phyloP scores from a whole-genome alignment of 2,329 filamentous ascomycete species.

The Fusarium nurragi region DNA sequence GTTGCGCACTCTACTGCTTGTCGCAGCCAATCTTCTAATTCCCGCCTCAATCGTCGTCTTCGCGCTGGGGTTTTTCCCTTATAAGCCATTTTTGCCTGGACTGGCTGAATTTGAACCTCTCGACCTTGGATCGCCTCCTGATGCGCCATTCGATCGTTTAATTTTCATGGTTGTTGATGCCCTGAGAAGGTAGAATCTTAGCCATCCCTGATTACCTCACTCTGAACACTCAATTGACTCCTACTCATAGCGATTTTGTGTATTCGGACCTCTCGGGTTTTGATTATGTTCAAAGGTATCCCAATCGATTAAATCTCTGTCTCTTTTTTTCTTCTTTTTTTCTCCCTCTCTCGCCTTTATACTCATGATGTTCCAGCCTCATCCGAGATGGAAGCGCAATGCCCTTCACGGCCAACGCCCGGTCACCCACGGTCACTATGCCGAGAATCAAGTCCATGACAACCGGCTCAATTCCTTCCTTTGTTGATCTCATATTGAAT shows the following conservation, averaged over 20 bases:
- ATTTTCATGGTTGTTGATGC: conserved; percentile 99
- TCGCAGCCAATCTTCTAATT: conserved; percentile 79
- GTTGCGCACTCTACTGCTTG: conserved; percentile 58
- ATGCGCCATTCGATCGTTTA: conserved; percentile 83
- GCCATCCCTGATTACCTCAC: neutral
- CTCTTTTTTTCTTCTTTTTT: too few relatives aligned
- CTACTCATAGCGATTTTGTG: conserved; percentile 81
- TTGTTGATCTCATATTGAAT: conserved; percentile 95
- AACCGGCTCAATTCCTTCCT: conserved; percentile 97
- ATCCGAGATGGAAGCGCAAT: conserved; percentile 85
- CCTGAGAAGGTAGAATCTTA: conserved; percentile 73
- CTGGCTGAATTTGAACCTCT: conserved; percentile 74
- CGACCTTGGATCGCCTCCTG: conserved; percentile 64
- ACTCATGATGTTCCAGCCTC: conserved; percentile 64
- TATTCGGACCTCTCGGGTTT: conserved; percentile 85
- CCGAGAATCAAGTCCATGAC: conserved; percentile 96
- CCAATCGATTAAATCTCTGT: conserved; percentile 26
- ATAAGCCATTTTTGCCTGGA: conserved; percentile 92
- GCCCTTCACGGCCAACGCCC: conserved; percentile 94
- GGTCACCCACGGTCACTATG: conserved; percentile 98
- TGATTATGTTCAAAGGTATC: conserved; percentile 83
- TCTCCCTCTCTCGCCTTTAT: neutral
- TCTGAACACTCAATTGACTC: conserved; percentile 36
- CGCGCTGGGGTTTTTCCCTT: conserved; percentile 94
- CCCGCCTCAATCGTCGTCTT: conserved; percentile 80